Conservation (phyloP, 768 basidiomycete species). For the Coprinopsis sp. region DNA sequence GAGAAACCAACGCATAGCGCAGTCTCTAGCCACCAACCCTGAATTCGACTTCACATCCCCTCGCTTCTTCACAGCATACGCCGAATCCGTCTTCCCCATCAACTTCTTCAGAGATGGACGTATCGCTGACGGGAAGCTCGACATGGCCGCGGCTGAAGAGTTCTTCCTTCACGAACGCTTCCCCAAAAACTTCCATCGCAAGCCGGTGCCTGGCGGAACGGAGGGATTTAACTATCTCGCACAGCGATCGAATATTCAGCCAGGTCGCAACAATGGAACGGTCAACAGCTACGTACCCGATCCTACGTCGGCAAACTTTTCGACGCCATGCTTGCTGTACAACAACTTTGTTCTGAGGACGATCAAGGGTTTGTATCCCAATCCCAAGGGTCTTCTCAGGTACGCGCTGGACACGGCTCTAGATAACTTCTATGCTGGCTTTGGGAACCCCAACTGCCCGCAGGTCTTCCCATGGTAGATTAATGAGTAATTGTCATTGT, state of each 20-base stretch:
- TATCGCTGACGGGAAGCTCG: constrained; percentile 8
- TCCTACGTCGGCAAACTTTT: constrained; percentile 10
- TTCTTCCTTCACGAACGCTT: constrained; percentile 15
- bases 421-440: constrained; percentile 4
- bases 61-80: constrained; percentile 10
- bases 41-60: constrained; percentile 7
- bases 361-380: constrained; percentile 14
- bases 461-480: constrained; percentile 7
- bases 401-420: constrained; percentile 8
- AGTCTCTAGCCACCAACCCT: constrained; percentile 15
- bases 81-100: constrained; percentile 9
- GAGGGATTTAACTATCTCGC: constrained; percentile 4
- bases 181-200: constrained; percentile 13
- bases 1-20: constrained; percentile 2
- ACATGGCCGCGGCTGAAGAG: constrained; percentile 11
- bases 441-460: constrained; percentile 1
- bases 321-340: constrained; percentile 13
- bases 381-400: constrained; percentile 10
- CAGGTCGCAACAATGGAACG: constrained; percentile 10
- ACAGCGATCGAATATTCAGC: constrained; percentile 11
- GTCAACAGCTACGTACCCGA: constrained; percentile 13
- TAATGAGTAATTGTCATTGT: no score
- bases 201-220: constrained; percentile 1
- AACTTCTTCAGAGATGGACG: constrained; percentile 10
- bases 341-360: constrained; percentile 14